A percentile compares a stretch with the other conserved stretches of the same genome.
Conservation (phyloP, 2,329 filamentous ascomycete genomes). For the Trichoderma afroharzianum region DNA sequence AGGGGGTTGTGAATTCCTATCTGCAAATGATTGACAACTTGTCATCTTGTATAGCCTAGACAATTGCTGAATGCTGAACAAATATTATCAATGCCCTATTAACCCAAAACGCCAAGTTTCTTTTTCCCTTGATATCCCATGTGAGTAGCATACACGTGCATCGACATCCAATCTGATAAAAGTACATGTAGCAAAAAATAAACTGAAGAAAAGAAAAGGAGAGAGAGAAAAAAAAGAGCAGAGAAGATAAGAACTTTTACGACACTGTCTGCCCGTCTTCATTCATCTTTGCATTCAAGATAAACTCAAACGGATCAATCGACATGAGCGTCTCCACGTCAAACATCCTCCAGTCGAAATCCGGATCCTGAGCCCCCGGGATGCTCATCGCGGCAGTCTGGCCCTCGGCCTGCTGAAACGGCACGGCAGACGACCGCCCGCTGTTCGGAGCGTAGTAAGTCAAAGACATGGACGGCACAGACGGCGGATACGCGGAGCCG, state of each 20-base stretch:
- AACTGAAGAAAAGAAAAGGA: neutral
- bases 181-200: neutral
- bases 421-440: neutral
- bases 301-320: conserved; percentile 9
- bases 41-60: neutral
- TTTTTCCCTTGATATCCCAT: neutral
- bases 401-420: neutral
- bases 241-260: neutral
- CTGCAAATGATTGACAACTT: neutral
- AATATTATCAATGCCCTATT: neutral
- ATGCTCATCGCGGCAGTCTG: neutral
- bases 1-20: neutral
- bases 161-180: neutral
- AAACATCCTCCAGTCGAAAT: conserved; percentile 12
- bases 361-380: neutral
- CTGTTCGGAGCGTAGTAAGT: conserved; percentile 3
- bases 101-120: neutral
- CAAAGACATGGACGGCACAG: conserved; percentile 1
- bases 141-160: neutral
- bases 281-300: conserved; percentile 4
- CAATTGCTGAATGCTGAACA: neutral
- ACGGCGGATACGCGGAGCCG: neutral
- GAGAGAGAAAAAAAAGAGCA: neutral
- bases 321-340: conserved; percentile 15
- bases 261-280: neutral